Evolutionary conservation across 2,329 filamentous ascomycete genomes (phyloP), one percentile per base, ranked within the genome.

Genomic region (Salinomyces thailandicus): DNA sequence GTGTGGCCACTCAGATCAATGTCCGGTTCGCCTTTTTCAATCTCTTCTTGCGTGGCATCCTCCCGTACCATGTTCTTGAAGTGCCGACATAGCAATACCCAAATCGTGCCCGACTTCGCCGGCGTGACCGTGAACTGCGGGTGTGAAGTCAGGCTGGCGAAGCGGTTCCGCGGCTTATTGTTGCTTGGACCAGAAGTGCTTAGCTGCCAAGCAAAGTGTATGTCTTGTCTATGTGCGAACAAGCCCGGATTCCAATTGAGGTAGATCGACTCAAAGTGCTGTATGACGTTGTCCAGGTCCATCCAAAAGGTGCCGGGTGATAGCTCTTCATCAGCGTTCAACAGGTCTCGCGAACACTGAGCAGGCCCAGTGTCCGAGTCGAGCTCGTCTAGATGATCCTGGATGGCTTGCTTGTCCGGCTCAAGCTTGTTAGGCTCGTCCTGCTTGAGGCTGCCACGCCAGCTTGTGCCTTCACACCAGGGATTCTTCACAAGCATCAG

Each of bases 201-300:
- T n/a, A 79, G 57, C 41, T 79, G 71, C 91, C 91, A 98, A 2
- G 71, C 70, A 53, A 96, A 93, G 60, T 98, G 91, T 38, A 87
- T 77, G 51, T 98, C 87, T 58, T 94, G 80, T 6, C 87, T 78
- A 54, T 82, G 66, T 2, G 67, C 67, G 61, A 98, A 98, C 1
- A 94, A 67, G 0, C 73, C 72, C 0, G 91, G 87, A 47, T 94
- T 95, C 91, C 91, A 98, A 61, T 96, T 98, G 37, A 98, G 69
- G 59, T 96, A 98, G 48, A 98, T 75, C 13, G 87, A 93, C 57
- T 96, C 86, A 45, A 95, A 98, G 54, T 94, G 79, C 52, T 94
- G 86, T 22, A 85, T 73, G 3, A 95, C 77, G 46, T 86, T 83
- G 48, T 93, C 83, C 18, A 91, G 76, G 16, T 80, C 77, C 62